Base-by-base conservation (phyloP, 1,139 yeast genomes). In the Insectozyma bohioensis region DNA sequence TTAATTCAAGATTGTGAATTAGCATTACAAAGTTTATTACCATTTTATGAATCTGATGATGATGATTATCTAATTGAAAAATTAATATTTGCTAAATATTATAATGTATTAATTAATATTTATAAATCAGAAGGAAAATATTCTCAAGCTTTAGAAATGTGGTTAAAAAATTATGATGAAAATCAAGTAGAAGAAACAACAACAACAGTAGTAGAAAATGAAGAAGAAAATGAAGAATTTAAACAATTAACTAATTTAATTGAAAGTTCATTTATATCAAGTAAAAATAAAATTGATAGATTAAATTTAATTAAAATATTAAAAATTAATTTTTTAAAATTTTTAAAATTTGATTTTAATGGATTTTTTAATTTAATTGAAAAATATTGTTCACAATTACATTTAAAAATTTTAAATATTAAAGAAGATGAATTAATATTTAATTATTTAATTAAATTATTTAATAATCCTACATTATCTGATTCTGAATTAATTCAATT, bases 1-100 rank as follows among this genome's bases (percentile, higher is more conserved):
- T 4, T 15, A 4, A 14, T 15, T 16, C 71, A 65, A 26, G 94
- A 85, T 43, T 75, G 87, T 48, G 92, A 87, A 49, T 59, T 82
- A 35, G 88, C 92, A 1, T 57, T 86, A 11, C 85, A 80, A 46
- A 72, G 86, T 30, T 51, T 88, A 12, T 54, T 88, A 4, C 74
- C 90, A 0, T 61, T 67, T 4, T 81, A 79, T 51, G 76, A 71
- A 32, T 86, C 88, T 0, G 61, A 68, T 1, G 39, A 36, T 18
- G 63, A 66, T 23, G 60, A 61, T 1, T 57, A 57, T 17, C 57
- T 85, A 26, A 56, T 80, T 7, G 62, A 68, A n/a, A 61, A 72
- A 36, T 58, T 86, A 22, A 66, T 68, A 33, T 67, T 72, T 20
- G 80, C 76, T 3, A 62, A 69, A 16, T 84, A 74, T 51, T 71